phyloP scores from a whole-genome alignment of 371 early-diverging fungal species.

The Batrachochytrium dendrobatidis region DNA sequence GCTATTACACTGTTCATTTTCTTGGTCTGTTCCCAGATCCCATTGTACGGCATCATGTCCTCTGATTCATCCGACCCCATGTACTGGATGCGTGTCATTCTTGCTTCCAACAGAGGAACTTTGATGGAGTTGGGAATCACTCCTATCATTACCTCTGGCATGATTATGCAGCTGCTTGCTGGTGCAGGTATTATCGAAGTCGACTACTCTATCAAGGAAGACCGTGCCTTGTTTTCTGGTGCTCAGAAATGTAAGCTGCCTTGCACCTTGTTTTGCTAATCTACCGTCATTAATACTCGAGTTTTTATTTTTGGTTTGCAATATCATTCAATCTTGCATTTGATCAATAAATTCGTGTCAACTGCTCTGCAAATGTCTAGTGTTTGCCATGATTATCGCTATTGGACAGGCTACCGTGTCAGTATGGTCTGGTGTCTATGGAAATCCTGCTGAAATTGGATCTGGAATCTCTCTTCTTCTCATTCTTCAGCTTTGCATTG shows the following conservation, averaged over 20 bases:
- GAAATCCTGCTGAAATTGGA: conserved; percentile 91
- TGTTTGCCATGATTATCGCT: conserved; percentile 66
- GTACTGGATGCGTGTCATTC: conserved; percentile 99
- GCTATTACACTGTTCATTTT: conserved; percentile 96
- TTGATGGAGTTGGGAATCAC: conserved; percentile 99
- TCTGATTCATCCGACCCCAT: conserved; percentile 96
- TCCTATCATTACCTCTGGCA: conserved; percentile 98
- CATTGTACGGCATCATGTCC: conserved; percentile 99
- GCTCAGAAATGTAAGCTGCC: conserved; percentile 90
- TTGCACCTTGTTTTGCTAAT: neutral
- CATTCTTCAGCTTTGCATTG: conserved; percentile 93
- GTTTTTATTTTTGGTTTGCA: neutral
- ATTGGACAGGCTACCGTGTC: conserved; percentile 97
- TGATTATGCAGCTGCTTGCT: conserved; percentile 98
- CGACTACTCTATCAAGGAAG: conserved; percentile 97
- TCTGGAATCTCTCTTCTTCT: conserved; percentile 88
- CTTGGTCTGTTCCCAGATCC: conserved; percentile 98
- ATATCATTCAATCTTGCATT: neutral
- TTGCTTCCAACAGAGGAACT: conserved; percentile 99
- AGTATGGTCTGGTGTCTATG: conserved; percentile 98
- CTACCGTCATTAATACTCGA: neutral
- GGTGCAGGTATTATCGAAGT: conserved; percentile 96
- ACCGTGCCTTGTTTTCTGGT: conserved; percentile 95
- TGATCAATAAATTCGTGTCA: neutral
- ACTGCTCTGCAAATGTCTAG: too few relatives aligned